Evolutionary conservation across 2,329 filamentous ascomycete species (phyloP).

Genomic region (Colletotrichum paranaense): DNA sequence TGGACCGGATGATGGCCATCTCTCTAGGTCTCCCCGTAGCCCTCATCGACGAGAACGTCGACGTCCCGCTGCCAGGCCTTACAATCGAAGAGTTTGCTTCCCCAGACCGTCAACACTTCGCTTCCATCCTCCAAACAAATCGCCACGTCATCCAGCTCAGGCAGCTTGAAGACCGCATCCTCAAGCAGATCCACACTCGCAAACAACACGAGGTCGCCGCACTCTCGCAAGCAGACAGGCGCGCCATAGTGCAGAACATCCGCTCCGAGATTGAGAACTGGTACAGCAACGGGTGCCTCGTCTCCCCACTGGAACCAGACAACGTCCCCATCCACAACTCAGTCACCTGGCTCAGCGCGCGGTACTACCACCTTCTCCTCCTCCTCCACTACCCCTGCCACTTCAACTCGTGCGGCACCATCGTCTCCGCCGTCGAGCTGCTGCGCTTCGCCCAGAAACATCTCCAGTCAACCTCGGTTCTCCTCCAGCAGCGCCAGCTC

Average conservation of each 20-base stretch:
- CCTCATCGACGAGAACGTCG: slow-evolving; percentile 51
- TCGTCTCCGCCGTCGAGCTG: slow-evolving; percentile 47
- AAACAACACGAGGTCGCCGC: slow-evolving; percentile 43
- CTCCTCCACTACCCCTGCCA: slow-evolving; percentile 55
- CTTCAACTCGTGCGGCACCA: slow-evolving; percentile 49
- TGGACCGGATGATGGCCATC: slow-evolving; percentile 57
- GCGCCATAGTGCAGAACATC: slow-evolving; percentile 46
- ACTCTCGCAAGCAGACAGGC: slow-evolving; percentile 45
- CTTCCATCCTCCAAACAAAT: slow-evolving; percentile 55
- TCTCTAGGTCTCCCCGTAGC: slow-evolving; percentile 53
- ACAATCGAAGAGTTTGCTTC: slow-evolving; percentile 58
- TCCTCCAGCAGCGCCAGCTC: slow-evolving; percentile 55
- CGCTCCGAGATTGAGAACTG: slow-evolving; percentile 58
- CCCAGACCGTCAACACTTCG: slow-evolving; percentile 48
- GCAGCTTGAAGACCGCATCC: slow-evolving; percentile 55
- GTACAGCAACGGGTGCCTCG: slow-evolving; percentile 58
- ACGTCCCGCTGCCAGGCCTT: slow-evolving; percentile 55
- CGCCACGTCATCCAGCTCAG: slow-evolving; percentile 57
- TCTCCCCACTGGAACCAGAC: slow-evolving; percentile 54
- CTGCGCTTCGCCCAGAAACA: slow-evolving; percentile 54
- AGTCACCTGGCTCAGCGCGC: slow-evolving; percentile 54
- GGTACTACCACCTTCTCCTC: slow-evolving; percentile 57
- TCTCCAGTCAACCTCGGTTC: slow-evolving; percentile 52
- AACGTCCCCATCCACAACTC: slow-evolving; percentile 58
- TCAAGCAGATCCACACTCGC: slow-evolving; percentile 49